These are phyloP conservation scores for Colletotrichum abscissum DNA, from an alignment of 2,329 filamentous ascomycete species.

Conservation along the genomic window DNA sequence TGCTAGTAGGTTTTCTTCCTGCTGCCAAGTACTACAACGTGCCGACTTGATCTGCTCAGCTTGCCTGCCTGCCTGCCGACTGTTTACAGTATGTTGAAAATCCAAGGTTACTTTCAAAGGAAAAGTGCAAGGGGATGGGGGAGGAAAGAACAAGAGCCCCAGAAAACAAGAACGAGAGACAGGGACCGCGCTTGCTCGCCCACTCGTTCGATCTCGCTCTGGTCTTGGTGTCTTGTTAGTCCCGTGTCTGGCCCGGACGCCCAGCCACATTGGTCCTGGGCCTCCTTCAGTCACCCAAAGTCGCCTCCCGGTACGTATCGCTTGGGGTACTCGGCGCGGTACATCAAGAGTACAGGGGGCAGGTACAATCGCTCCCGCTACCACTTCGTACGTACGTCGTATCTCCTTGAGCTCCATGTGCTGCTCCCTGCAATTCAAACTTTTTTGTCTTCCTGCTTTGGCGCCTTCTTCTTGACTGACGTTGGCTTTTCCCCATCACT, in stretches of 20 bases:
- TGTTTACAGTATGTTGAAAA: background rate
- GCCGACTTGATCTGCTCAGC: background rate
- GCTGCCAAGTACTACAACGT: background rate
- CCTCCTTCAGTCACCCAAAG: background rate
- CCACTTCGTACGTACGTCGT: no score
- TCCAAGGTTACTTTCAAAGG: background rate
- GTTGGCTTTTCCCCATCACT: background rate
- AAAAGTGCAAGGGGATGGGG: background rate
- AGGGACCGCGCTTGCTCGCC: slow-evolving; percentile 7
- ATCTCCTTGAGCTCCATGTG: background rate
- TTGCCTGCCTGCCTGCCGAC: background rate
- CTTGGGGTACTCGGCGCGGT: background rate
- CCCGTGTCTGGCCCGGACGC: slow-evolving; percentile 9
- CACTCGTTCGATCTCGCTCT: slow-evolving; percentile 9
- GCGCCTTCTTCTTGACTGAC: background rate
- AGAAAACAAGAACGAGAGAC: background rate
- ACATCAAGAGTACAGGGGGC: background rate
- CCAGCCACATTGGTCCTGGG: slow-evolving; percentile 27
- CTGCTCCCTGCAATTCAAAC: background rate
- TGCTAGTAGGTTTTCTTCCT: background rate
- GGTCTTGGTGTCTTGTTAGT: slow-evolving; percentile 3
- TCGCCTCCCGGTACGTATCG: slow-evolving; percentile 23
- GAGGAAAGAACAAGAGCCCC: background rate
- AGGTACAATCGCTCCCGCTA: background rate
- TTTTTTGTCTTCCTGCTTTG: background rate